Conservation (phyloP, 768 basidiomycete genomes). For the Infundibulicybe gibba region DNA sequence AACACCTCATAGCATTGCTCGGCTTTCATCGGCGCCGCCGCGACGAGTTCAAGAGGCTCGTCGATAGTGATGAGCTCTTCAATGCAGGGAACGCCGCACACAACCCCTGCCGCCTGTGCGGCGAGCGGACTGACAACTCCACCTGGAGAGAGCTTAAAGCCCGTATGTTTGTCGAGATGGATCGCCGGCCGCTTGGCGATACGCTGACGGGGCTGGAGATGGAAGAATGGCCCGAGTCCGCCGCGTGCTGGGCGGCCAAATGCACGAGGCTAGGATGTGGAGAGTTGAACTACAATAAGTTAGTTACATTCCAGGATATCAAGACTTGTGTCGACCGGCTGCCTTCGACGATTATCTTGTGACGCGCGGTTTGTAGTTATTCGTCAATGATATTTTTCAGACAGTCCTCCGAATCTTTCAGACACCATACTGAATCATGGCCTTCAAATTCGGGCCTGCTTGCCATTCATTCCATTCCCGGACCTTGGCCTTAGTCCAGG, state of each 20-base stretch:
- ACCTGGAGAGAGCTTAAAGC: slow-evolving; percentile 37
- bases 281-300: slow-evolving; percentile 30
- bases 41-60: slow-evolving; percentile 27
- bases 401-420: too few species aligned
- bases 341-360: slow-evolving; percentile 10
- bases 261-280: slow-evolving; percentile 26
- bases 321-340: slow-evolving; percentile 23
- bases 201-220: slow-evolving; percentile 31
- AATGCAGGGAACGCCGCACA: slow-evolving; percentile 30
- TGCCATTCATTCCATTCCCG: too few species aligned
- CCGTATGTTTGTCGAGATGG: slow-evolving; percentile 35
- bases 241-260: slow-evolving; percentile 35
- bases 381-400: too few species aligned
- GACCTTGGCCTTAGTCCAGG: too few species aligned
- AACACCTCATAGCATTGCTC: slow-evolving; percentile 31
- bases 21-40: slow-evolving; percentile 37
- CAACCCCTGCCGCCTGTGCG: slow-evolving; percentile 26
- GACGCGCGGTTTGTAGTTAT: too few species aligned
- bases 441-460: too few species aligned
- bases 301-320: slow-evolving; percentile 27
- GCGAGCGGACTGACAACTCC: slow-evolving; percentile 28
- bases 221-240: slow-evolving; percentile 39
- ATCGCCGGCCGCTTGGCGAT: slow-evolving; percentile 34
- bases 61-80: slow-evolving; percentile 34
- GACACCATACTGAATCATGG: too few species aligned